Conservation (phyloP, 306 rosid genomes). For the Potentilla sterilis region DNA sequence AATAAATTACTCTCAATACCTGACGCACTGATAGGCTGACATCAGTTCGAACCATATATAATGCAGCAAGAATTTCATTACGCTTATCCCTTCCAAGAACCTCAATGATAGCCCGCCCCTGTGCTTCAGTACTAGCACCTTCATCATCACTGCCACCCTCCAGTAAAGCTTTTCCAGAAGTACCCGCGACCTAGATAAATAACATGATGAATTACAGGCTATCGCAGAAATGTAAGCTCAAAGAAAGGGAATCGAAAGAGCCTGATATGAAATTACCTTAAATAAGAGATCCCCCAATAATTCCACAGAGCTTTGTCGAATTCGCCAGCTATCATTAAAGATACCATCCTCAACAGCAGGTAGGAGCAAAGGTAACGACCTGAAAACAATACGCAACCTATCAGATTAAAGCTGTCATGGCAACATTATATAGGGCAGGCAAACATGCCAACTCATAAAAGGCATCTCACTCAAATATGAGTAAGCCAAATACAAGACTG, state of each 20-base stretch:
- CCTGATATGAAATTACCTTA: slow-evolving; percentile 53
- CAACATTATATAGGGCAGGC: not conserved
- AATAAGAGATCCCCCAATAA: slow-evolving; percentile 92
- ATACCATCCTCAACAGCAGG: slow-evolving; percentile 99
- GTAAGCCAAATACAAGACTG: slow-evolving; percentile 2
- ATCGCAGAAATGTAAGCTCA: slow-evolving; percentile 17
- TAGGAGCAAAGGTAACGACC: slow-evolving; percentile 91
- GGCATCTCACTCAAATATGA: not conserved
- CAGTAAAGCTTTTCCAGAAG: slow-evolving; percentile 97
- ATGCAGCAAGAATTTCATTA: slow-evolving; percentile 88
- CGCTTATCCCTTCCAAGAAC: slow-evolving; percentile 87
- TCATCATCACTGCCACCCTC: slow-evolving; percentile 99
- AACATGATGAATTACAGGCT: slow-evolving; percentile 10
- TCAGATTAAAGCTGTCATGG: not conserved
- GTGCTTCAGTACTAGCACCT: slow-evolving; percentile 99
- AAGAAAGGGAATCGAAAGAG: slow-evolving; percentile 11
- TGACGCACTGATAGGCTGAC: slow-evolving; percentile 97
- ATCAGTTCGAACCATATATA: slow-evolving; percentile 96
- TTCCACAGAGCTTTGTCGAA: slow-evolving; percentile 96
- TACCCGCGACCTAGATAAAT: slow-evolving; percentile 83
- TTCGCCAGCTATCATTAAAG: slow-evolving; percentile 95
- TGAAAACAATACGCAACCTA: slow-evolving; percentile 25
- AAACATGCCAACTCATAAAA: not conserved
- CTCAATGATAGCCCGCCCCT: slow-evolving; percentile 97
- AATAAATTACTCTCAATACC: slow-evolving; percentile 43